Percentiles rank a stretch among this genome's conserved stretches.
phyloP scores from a whole-genome alignment of 2,329 filamentous ascomycete species.

The Hypoxylon sp. region DNA sequence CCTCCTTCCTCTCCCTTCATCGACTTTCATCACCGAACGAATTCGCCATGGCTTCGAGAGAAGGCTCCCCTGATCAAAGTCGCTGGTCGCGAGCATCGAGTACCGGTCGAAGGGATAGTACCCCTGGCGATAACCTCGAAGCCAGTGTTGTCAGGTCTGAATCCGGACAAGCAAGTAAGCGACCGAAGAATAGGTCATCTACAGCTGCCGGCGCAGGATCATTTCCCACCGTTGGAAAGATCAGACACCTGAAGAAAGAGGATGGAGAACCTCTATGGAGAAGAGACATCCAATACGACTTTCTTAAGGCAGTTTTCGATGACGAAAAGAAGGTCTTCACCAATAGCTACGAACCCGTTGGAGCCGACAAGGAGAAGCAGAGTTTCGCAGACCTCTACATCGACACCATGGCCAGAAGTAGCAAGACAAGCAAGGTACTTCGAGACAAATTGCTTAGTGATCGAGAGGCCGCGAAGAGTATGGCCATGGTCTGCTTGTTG shows the following conservation, averaged over 20 bases:
- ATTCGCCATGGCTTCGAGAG: slow-evolving; percentile 49
- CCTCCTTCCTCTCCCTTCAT: slow-evolving; percentile 3
- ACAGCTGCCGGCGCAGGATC: slow-evolving; percentile 37
- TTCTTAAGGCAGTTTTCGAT: slow-evolving; percentile 83
- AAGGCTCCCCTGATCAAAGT: slow-evolving; percentile 42
- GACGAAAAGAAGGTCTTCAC: slow-evolving; percentile 82
- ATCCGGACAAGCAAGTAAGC: slow-evolving; percentile 45
- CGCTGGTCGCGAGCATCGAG: slow-evolving; percentile 50
- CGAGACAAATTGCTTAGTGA: slow-evolving; percentile 97
- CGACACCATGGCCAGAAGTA: slow-evolving; percentile 97
- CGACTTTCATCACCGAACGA: slow-evolving; percentile 11
- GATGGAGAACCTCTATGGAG: slow-evolving; percentile 90
- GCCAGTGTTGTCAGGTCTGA: slow-evolving; percentile 47
- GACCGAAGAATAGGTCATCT: slow-evolving; percentile 46
- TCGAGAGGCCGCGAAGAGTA: slow-evolving; percentile 90
- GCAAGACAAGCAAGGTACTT: slow-evolving; percentile 98
- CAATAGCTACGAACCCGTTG: slow-evolving; percentile 80
- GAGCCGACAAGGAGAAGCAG: slow-evolving; percentile 68
- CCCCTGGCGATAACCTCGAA: slow-evolving; percentile 46
- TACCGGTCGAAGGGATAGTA: slow-evolving; percentile 39
- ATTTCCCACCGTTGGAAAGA: slow-evolving; percentile 69
- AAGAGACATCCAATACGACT: slow-evolving; percentile 90
- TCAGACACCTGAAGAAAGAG: slow-evolving; percentile 87
- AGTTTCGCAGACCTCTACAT: slow-evolving; percentile 97
- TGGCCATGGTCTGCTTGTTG: slow-evolving; percentile 98